Evolutionary conservation across 2,329 filamentous ascomycete genomes (phyloP).

Genomic region (Ilyonectria robusta): DNA sequence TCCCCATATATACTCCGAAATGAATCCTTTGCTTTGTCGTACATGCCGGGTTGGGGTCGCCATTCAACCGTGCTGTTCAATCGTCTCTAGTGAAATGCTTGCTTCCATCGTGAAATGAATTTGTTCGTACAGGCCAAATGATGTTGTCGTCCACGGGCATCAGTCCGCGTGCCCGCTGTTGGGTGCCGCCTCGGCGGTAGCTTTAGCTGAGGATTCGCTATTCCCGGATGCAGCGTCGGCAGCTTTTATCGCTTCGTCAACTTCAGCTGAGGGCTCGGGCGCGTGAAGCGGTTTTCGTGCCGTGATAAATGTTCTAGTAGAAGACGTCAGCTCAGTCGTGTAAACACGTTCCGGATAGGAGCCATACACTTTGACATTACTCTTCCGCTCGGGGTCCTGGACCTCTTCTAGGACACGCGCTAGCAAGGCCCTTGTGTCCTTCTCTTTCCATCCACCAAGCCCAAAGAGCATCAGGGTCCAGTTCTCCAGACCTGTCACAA

Average conservation of each 20-base stretch:
- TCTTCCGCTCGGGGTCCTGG: conserved; percentile 47
- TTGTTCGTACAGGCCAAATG: not conserved
- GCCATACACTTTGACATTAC: conserved; percentile 52
- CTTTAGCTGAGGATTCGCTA: not conserved
- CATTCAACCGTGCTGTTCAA: not conserved
- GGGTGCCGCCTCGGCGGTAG: not conserved
- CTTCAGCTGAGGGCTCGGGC: not conserved
- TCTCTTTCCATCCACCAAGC: conserved; percentile 51
- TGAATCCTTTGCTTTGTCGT: not conserved
- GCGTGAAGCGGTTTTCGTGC: conserved; percentile 47
- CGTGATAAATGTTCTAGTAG: conserved; percentile 50
- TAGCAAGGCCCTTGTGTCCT: conserved; percentile 49
- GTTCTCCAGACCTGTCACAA: conserved; percentile 46
- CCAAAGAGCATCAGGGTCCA: conserved; percentile 53
- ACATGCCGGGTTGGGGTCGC: not conserved
- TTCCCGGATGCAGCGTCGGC: not conserved
- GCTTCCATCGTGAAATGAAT: not conserved
- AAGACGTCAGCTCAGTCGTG: conserved; percentile 12
- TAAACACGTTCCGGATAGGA: fast-evolving
- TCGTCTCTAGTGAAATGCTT: not conserved
- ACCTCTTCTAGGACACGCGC: conserved; percentile 51
- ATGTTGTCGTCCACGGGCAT: not conserved
- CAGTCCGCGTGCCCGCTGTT: not conserved
- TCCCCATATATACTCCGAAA: not conserved
- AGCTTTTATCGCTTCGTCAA: not conserved